Percentiles rank a stretch among this genome's conserved stretches.
Conservation (phyloP, 2,329 filamentous ascomycete genomes). For the Dactylonectria estremocensis region DNA sequence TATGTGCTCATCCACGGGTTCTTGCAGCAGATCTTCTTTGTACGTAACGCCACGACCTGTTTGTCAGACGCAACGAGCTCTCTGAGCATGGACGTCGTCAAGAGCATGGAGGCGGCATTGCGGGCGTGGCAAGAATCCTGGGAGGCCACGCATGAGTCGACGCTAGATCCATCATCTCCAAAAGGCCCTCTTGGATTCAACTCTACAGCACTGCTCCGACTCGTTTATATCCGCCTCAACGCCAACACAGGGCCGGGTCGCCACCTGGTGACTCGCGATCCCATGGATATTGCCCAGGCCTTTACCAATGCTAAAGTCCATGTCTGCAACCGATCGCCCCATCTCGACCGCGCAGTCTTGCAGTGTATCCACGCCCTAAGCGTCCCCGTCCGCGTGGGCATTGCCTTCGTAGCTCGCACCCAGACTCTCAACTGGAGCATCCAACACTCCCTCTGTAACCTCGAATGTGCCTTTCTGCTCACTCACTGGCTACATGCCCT, state of each 20-base stretch:
- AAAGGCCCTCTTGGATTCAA: slow-evolving; percentile 77
- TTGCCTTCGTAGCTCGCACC: slow-evolving; percentile 34
- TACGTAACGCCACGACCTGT: slow-evolving; percentile 22
- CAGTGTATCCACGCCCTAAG: slow-evolving; percentile 35
- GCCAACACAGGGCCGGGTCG: slow-evolving; percentile 19
- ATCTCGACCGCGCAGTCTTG: slow-evolving; percentile 31
- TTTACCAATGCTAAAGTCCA: background rate
- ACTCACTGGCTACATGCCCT: slow-evolving; percentile 30
- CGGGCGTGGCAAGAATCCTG: slow-evolving; percentile 26
- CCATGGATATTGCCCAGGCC: slow-evolving; percentile 10
- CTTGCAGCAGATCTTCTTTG: slow-evolving; percentile 30
- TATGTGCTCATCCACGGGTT: slow-evolving; percentile 35
- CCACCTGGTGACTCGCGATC: slow-evolving; percentile 13
- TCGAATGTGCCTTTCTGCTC: slow-evolving; percentile 33
- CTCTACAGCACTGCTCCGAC: slow-evolving; percentile 48
- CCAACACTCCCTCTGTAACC: slow-evolving; percentile 32
- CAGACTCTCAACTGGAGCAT: slow-evolving; percentile 35
- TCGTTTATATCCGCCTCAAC: slow-evolving; percentile 50
- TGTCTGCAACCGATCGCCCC: slow-evolving; percentile 24
- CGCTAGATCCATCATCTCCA: slow-evolving; percentile 24
- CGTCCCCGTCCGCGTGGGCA: slow-evolving; percentile 31
- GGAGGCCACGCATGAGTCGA: slow-evolving; percentile 23
- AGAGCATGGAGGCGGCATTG: slow-evolving; percentile 19
- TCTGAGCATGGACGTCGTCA: slow-evolving; percentile 7
- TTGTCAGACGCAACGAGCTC: background rate